Evolutionary conservation across 257 asterid genomes (phyloP).

Genomic region (Leonotis leonurus): DNA sequence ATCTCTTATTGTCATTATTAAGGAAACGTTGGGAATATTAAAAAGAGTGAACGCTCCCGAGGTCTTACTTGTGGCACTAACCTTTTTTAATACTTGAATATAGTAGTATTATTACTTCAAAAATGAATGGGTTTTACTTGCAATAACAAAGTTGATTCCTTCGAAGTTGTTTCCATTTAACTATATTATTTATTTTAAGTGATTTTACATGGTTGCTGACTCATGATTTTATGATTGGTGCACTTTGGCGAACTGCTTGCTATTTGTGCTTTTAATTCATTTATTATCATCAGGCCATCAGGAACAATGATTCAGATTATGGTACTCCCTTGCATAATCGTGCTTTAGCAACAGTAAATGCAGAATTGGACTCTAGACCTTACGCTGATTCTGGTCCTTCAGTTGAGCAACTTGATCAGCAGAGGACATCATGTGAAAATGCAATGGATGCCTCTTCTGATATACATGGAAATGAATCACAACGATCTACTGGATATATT

Average conservation of each 20-base stretch:
- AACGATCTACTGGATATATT: slow-evolving; percentile 65
- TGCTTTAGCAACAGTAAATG: slow-evolving; percentile 32
- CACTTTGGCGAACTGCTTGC: slow-evolving; percentile 5
- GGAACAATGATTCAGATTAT: slow-evolving; percentile 60
- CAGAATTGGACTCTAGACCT: slow-evolving; percentile 31
- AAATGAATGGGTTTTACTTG: background rate
- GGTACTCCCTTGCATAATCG: slow-evolving; percentile 38
- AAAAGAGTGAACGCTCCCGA: background rate
- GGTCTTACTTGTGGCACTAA: background rate
- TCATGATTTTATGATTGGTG: background rate
- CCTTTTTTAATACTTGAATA: background rate
- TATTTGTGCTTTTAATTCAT: slow-evolving; percentile 8
- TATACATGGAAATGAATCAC: slow-evolving; percentile 47
- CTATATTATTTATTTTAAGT: background rate
- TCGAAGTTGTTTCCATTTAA: background rate
- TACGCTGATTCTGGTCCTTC: slow-evolving; percentile 36
- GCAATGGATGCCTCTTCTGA: slow-evolving; percentile 41
- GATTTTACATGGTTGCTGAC: slow-evolving; percentile 7
- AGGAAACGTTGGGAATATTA: background rate
- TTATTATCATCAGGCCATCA: slow-evolving; percentile 48
- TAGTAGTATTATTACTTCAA: background rate
- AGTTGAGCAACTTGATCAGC: slow-evolving; percentile 50
- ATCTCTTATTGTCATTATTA: background rate
- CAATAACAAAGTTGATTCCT: background rate
- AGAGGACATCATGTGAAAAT: slow-evolving; percentile 32